phyloP scores from a whole-genome alignment of 371 early-diverging fungal species.

The Mucor circinelloides region DNA sequence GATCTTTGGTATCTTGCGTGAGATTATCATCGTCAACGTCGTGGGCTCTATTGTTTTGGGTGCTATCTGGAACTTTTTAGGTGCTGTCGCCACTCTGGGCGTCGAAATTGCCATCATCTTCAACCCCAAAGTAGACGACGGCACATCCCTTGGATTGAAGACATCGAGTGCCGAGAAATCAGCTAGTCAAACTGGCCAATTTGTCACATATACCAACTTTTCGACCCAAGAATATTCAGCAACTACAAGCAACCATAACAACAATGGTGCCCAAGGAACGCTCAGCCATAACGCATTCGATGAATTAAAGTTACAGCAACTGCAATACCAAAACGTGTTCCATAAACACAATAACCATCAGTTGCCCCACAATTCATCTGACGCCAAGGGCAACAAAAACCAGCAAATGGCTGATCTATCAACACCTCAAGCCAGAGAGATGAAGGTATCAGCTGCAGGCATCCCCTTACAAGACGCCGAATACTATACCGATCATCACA shows the following conservation, averaged over 20 bases:
- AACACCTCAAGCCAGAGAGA: constrained; percentile 4
- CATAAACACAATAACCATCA: constrained; percentile 26
- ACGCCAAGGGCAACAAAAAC: neutral
- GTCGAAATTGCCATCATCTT: constrained; percentile 28
- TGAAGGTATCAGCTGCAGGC: constrained; percentile 10
- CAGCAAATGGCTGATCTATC: constrained; percentile 1
- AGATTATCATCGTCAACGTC: constrained; percentile 18
- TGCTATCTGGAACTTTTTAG: constrained; percentile 28
- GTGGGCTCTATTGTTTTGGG: constrained; percentile 24
- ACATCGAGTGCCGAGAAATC: constrained; percentile 22
- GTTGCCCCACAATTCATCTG: constrained; percentile 1
- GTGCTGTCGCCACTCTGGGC: constrained; percentile 19
- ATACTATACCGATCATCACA: neutral
- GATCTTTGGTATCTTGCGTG: constrained; percentile 29
- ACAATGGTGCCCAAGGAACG: constrained; percentile 13
- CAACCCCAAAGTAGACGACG: constrained; percentile 26
- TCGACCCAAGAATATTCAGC: constrained; percentile 26
- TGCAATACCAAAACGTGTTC: constrained; percentile 30
- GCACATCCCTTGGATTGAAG: constrained; percentile 20
- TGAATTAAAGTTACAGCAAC: constrained; percentile 29
- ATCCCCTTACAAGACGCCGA: constrained; percentile 12
- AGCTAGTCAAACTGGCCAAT: constrained; percentile 3
- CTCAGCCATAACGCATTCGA: constrained; percentile 23
- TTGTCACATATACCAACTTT: constrained; percentile 25
- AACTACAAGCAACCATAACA: neutral